Evolutionary conservation across 257 asterid species (phyloP).

Genomic region (Solanum lycopersicoides): DNA sequence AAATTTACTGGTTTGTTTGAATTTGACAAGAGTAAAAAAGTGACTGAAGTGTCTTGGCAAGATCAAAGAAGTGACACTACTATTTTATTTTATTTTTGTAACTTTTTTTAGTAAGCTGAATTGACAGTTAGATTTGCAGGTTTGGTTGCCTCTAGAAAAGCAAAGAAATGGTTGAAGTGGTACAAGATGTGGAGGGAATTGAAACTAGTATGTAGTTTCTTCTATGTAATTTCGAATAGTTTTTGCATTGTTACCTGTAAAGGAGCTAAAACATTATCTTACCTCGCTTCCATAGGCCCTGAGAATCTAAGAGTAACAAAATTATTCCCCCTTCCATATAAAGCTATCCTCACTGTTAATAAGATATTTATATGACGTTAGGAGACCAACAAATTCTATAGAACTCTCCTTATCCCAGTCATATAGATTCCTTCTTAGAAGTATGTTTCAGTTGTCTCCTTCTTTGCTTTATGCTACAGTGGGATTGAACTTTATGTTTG

Average conservation of each 20-base stretch:
- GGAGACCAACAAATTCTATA: not conserved
- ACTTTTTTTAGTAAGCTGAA: not conserved
- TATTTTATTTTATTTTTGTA: not conserved
- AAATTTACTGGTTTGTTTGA: too few relatives aligned
- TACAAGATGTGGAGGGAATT: not conserved
- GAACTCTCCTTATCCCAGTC: not conserved
- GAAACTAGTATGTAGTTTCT: not conserved
- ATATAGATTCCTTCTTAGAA: not conserved
- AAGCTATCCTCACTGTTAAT: not conserved
- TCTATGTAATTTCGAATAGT: too few relatives aligned
- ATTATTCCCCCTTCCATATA: not conserved
- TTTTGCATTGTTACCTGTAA: not conserved
- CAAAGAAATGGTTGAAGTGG: not conserved
- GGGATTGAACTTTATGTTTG: not conserved
- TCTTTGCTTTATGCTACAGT: not conserved
- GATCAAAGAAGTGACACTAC: not conserved
- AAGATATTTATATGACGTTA: not conserved
- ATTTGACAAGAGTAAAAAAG: too few relatives aligned
- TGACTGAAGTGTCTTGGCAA: not conserved
- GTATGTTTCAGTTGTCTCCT: not conserved
- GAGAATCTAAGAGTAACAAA: not conserved
- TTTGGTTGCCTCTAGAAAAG: too few relatives aligned
- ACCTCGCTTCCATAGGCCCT: not conserved
- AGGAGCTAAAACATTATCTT: not conserved
- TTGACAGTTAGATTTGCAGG: not conserved